Evolutionary conservation across 306 rosid genomes (phyloP).

Genomic region (Begonia fuchsioides): DNA sequence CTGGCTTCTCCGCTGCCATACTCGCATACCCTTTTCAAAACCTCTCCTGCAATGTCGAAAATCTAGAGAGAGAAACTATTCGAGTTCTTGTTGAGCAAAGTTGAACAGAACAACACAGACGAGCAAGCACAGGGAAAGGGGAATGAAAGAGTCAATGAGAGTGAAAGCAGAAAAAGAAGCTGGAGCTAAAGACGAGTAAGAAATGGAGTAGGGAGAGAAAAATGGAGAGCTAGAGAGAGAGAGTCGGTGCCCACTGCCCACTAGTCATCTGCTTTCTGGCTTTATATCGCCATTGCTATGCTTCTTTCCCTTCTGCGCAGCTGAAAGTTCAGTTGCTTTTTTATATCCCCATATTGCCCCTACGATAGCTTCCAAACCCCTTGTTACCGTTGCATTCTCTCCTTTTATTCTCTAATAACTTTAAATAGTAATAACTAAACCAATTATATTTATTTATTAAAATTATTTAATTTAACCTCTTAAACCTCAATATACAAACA

Average conservation of each 20-base stretch:
- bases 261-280: constrained; percentile 7
- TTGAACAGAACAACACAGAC: too few relatives aligned
- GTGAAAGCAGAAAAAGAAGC: constrained; percentile 16
- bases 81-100: background rate
- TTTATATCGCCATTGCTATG: constrained; percentile 5
- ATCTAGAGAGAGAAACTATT: background rate
- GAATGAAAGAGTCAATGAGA: too few relatives aligned
- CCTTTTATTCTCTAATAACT: too few relatives aligned
- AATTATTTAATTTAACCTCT: too few relatives aligned
- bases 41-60: constrained; percentile 14
- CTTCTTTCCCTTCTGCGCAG: constrained; percentile 15
- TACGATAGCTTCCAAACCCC: constrained; percentile 59
- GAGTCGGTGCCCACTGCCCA: too few relatives aligned
- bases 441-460: too few relatives aligned
- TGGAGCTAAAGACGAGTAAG: background rate
- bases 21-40: constrained; percentile 13
- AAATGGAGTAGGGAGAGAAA: constrained; percentile 6
- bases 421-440: too few relatives aligned
- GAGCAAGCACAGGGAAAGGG: constrained; percentile 1
- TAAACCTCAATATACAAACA: too few relatives aligned
- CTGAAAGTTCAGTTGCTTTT: constrained; percentile 53
- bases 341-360: constrained; percentile 37
- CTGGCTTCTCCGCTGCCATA: constrained; percentile 72
- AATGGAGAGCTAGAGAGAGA: constrained; percentile 14
- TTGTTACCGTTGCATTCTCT: constrained; percentile 67